Percentiles rank a stretch among this genome's conserved stretches.
These are phyloP conservation scores for Aspergillus heteromorphus DNA, from an alignment of 495 filamentous ascomycete species.

Conservation along the genomic window DNA sequence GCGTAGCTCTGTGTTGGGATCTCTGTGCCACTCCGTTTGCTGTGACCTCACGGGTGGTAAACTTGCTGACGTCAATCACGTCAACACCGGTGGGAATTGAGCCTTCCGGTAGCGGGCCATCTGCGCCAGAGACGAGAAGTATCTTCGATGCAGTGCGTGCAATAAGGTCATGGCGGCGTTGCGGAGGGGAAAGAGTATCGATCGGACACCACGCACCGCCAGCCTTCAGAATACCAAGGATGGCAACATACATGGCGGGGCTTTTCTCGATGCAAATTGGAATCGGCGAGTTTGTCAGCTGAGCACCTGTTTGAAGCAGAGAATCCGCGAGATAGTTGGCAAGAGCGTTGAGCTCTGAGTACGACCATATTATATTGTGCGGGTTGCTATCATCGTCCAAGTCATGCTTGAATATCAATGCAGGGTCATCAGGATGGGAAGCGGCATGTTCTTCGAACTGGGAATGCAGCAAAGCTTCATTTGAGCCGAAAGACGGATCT, in stretches of 20 bases:
- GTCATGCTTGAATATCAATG: slow-evolving; percentile 24
- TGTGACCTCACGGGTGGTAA: not conserved
- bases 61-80: slow-evolving; percentile 18
- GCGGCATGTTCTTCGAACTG: slow-evolving; percentile 26
- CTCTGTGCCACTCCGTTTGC: not conserved
- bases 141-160: slow-evolving; percentile 21
- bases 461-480: slow-evolving; percentile 16
- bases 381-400: slow-evolving; percentile 15
- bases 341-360: slow-evolving; percentile 24
- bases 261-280: slow-evolving; percentile 78
- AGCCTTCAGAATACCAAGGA: slow-evolving; percentile 74
- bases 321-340: slow-evolving; percentile 23
- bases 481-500: not conserved
- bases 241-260: slow-evolving; percentile 70
- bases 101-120: slow-evolving; percentile 17
- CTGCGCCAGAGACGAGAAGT: slow-evolving; percentile 19
- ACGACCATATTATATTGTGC: slow-evolving; percentile 24
- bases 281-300: slow-evolving; percentile 44
- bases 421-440: slow-evolving; percentile 16
- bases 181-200: slow-evolving; percentile 30
- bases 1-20: slow-evolving; percentile 8
- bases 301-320: slow-evolving; percentile 16
- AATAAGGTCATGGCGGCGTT: slow-evolving; percentile 32
- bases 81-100: slow-evolving; percentile 25
- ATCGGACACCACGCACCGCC: slow-evolving; percentile 36